Percentiles rank a stretch among this genome's conserved stretches.
Evolutionary conservation across 2,329 filamentous ascomycete species (phyloP).

Genomic region (Pseudopyricularia cyperi): DNA sequence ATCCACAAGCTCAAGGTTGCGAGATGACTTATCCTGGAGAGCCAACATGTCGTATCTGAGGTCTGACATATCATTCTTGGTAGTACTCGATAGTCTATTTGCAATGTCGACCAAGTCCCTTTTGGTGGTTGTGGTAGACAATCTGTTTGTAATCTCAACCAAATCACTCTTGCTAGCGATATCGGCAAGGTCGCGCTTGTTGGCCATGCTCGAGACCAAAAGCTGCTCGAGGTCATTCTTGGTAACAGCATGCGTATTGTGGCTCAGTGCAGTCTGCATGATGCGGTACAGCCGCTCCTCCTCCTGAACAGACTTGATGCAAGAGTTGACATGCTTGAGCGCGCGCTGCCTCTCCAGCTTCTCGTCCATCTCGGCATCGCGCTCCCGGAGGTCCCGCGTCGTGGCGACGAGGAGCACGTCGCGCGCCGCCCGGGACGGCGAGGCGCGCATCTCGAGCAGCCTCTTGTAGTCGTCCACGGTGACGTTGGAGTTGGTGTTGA

Average conservation of each 20-base stretch:
- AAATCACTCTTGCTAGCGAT: background rate
- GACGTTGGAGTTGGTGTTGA: constrained; percentile 1
- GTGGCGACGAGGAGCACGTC: background rate
- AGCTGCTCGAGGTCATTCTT: background rate
- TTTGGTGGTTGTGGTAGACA: background rate
- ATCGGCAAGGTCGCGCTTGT: background rate
- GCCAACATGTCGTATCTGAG: background rate
- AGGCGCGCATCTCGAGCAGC: background rate
- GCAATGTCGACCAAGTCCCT: background rate
- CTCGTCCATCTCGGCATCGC: constrained; percentile 1
- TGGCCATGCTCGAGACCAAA: background rate
- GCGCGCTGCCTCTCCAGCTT: background rate
- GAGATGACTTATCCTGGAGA: background rate
- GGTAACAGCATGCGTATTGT: background rate
- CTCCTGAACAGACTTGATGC: constrained; percentile 1
- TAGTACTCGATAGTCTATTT: no score
- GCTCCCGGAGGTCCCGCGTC: constrained; percentile 1
- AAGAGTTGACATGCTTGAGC: background rate
- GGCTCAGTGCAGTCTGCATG: constrained; percentile 2
- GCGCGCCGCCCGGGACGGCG: background rate
- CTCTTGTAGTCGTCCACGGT: constrained; percentile 1
- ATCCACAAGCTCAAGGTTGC: background rate
- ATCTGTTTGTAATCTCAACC: background rate
- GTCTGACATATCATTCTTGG: background rate
- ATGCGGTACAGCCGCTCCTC: background rate